A percentile compares a stretch with the other conserved stretches of the same genome.
Evolutionary conservation across 345 rosid genomes (phyloP).

Genomic region (Combretum micranthum): DNA sequence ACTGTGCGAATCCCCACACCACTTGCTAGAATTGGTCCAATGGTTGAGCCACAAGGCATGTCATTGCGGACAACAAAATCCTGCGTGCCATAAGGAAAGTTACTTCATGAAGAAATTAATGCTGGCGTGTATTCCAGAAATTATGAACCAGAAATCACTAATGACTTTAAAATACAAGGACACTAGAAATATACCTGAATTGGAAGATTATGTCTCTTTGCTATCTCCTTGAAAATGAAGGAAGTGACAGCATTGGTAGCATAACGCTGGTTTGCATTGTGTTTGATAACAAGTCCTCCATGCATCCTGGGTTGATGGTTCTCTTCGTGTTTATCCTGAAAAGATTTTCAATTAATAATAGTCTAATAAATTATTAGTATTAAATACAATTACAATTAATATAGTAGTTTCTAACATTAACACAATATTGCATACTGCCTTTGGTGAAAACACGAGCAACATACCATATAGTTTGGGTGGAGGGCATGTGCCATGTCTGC

Average conservation of each 20-base stretch:
- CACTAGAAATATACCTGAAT: conserved; percentile 45
- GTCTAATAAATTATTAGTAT: too few relatives aligned
- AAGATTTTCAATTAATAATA: conserved; percentile 3
- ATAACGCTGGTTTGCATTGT: conserved; percentile 93
- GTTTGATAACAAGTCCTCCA: conserved; percentile 96
- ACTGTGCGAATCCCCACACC: conserved; percentile 92
- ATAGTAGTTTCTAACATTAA: neutral
- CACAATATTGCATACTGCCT: conserved; percentile 6
- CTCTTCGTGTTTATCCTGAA: conserved; percentile 93
- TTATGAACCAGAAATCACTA: neutral
- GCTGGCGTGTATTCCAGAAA: neutral
- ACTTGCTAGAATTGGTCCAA: conserved; percentile 93
- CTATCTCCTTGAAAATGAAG: conserved; percentile 81
- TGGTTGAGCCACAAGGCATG: conserved; percentile 92
- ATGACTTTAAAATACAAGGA: neutral
- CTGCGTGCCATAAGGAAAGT: conserved; percentile 22
- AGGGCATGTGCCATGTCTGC: conserved; percentile 99
- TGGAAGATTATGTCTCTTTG: conserved; percentile 62
- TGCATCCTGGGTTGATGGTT: conserved; percentile 96
- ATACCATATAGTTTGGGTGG: conserved; percentile 88
- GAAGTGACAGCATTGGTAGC: conserved; percentile 92
- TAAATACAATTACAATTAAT: too few relatives aligned
- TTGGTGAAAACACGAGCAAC: conserved; percentile 1
- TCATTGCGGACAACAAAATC: conserved; percentile 97
- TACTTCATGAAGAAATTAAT: neutral